Evolutionary conservation across 228 moss, liverwort and hornwort species (phyloP).

Genomic region (Sphagnum magellanicum): DNA sequence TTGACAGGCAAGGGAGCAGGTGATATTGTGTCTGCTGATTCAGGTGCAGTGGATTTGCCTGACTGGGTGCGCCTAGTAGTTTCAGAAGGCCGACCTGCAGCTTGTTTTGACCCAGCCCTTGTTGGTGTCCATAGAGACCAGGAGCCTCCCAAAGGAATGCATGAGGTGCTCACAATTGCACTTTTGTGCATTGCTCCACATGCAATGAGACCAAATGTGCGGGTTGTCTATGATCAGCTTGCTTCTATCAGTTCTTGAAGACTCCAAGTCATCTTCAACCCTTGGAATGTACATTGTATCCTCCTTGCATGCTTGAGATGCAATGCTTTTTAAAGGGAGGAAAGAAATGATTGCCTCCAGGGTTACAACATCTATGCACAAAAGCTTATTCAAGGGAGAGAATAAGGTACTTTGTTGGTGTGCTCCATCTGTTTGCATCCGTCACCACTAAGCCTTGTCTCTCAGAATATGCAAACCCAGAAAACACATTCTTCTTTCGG

Average conservation of each 20-base stretch:
- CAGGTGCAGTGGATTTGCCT: conserved; percentile 67
- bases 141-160: conserved; percentile 67
- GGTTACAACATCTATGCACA: too few relatives aligned
- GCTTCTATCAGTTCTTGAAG: conserved; percentile 10
- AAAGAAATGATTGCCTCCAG: too few relatives aligned
- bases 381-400: too few relatives aligned
- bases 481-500: too few relatives aligned
- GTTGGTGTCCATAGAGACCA: conserved; percentile 64
- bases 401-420: too few relatives aligned
- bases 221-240: conserved; percentile 58
- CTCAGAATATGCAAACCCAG: too few relatives aligned
- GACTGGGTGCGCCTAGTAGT: conserved; percentile 78
- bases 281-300: too few relatives aligned
- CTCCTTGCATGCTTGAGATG: too few relatives aligned
- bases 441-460: too few relatives aligned
- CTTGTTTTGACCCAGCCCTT: conserved; percentile 72
- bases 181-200: conserved; percentile 67
- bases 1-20: conserved; percentile 82
- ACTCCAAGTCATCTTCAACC: too few relatives aligned
- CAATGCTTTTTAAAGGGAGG: too few relatives aligned
- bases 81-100: conserved; percentile 59
- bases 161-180: conserved; percentile 56
- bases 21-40: conserved; percentile 62
- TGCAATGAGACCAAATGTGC: conserved; percentile 57
- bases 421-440: too few relatives aligned